These are phyloP conservation scores for Cunninghamia lanceolata DNA, from an alignment of 75 land plant genomes.

Conservation along the genomic window DNA sequence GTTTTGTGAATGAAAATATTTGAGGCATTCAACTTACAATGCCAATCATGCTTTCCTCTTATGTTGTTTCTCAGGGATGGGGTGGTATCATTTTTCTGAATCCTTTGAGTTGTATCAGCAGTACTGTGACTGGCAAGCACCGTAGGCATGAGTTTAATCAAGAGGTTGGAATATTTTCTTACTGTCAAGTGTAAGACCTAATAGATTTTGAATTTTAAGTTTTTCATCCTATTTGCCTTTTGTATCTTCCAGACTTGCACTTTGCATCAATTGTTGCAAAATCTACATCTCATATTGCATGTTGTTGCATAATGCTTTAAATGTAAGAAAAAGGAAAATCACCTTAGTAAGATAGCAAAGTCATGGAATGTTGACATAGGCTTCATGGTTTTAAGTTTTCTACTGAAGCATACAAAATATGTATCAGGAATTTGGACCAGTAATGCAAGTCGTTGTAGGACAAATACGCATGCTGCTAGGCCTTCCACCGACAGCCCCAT, in stretches of 20 bases:
- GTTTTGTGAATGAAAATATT: not conserved
- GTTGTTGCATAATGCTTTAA: not conserved
- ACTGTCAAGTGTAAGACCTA: not conserved
- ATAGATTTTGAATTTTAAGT: not conserved
- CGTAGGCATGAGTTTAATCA: slow-evolving; percentile 34
- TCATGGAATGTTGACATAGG: not conserved
- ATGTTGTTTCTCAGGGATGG: slow-evolving; percentile 67
- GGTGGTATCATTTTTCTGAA: slow-evolving; percentile 90
- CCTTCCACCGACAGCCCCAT: slow-evolving; percentile 45
- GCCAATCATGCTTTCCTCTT: not conserved
- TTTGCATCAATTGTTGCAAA: not conserved
- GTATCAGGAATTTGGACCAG: slow-evolving; percentile 70
- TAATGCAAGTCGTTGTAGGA: slow-evolving; percentile 74
- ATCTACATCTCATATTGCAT: not conserved
- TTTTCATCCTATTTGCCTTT: not conserved
- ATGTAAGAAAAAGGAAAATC: not conserved
- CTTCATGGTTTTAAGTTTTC: not conserved
- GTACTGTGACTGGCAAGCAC: slow-evolving; percentile 8
- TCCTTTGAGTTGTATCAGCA: slow-evolving; percentile 50
- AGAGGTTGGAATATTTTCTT: slow-evolving; percentile 38
- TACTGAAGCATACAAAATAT: slow-evolving; percentile 7
- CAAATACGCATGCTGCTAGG: slow-evolving; percentile 90
- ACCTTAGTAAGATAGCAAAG: not conserved
- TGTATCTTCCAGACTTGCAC: not conserved
- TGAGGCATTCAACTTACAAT: not conserved